A percentile compares a stretch with the other conserved stretches of the same genome.
Conservation (phyloP, 768 basidiomycete genomes). For the Pleurotus ostreatus region DNA sequence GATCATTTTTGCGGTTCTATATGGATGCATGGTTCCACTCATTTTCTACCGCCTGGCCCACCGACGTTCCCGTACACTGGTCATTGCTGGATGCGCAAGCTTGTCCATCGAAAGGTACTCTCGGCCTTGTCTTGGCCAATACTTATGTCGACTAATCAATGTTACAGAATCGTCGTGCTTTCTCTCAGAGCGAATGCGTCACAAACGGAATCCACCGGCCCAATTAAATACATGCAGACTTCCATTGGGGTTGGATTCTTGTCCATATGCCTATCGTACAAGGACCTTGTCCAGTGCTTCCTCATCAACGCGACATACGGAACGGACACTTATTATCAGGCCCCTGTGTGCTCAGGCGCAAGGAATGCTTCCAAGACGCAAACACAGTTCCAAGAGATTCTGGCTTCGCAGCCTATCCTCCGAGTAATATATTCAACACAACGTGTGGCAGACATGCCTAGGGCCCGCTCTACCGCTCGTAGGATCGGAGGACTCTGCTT, state of each 20-base stretch:
- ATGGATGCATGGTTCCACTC: constrained; percentile 32
- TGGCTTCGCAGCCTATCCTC: constrained; percentile 16
- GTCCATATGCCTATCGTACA: constrained; percentile 29
- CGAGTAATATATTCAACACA: constrained; percentile 14
- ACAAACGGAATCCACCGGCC: constrained; percentile 11
- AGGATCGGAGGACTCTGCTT: constrained; percentile 19
- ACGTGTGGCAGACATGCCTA: constrained; percentile 20
- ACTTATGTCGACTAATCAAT: not conserved
- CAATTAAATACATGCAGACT: constrained; percentile 19
- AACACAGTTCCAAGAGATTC: constrained; percentile 6
- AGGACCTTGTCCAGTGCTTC: constrained; percentile 31
- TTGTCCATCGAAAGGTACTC: constrained; percentile 36
- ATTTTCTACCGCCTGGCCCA: constrained; percentile 28
- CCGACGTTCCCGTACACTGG: constrained; percentile 28
- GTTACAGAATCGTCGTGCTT: constrained; percentile 26
- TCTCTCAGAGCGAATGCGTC: constrained; percentile 23
- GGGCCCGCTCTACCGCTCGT: constrained; percentile 24
- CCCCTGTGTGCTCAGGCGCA: constrained; percentile 18
- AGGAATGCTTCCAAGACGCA: constrained; percentile 11
- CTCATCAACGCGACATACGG: constrained; percentile 37
- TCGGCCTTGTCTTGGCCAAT: not conserved
- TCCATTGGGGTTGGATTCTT: constrained; percentile 29
- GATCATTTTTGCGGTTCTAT: constrained; percentile 35
- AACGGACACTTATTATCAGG: constrained; percentile 22
- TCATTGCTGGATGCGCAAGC: constrained; percentile 28